Percentiles rank a stretch among this genome's conserved stretches.
phyloP scores from a whole-genome alignment of 1,284 basidiomycete genomes.

The Microbotryum saponariae region DNA sequence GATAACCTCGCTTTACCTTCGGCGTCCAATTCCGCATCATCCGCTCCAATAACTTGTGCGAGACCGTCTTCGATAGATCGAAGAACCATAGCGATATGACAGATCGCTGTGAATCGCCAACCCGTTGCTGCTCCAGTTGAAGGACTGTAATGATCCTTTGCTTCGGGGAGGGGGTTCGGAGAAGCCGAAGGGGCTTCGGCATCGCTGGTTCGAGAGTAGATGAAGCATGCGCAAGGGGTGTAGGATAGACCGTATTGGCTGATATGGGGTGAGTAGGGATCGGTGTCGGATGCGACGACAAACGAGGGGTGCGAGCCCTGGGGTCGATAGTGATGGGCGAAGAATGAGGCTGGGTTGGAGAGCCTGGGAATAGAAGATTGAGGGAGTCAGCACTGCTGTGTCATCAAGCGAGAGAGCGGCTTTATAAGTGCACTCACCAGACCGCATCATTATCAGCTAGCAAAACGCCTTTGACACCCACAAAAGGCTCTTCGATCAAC shows the following conservation, averaged over 20 bases:
- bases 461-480: constrained; percentile 26
- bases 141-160: constrained; percentile 22
- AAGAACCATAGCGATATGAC: constrained; percentile 30
- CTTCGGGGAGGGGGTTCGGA: background rate
- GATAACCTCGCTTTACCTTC: background rate
- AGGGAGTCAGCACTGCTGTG: background rate
- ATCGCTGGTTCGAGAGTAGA: constrained; percentile 31
- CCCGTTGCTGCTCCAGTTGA: constrained; percentile 18
- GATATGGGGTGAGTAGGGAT: constrained; percentile 4
- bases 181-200: constrained; percentile 10
- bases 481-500: constrained; percentile 4
- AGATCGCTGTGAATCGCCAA: constrained; percentile 28
- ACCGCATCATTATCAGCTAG: constrained; percentile 33
- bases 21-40: background rate
- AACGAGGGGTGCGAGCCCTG: constrained; percentile 21
- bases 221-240: constrained; percentile 32
- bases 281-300: constrained; percentile 28
- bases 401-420: background rate
- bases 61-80: constrained; percentile 11
- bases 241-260: constrained; percentile 24
- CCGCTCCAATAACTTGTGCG: background rate
- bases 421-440: constrained; percentile 18
- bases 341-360: constrained; percentile 20
- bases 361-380: constrained; percentile 15
- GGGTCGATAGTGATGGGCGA: constrained; percentile 28